A percentile compares a stretch with the other conserved stretches of the same genome.
These are phyloP conservation scores for Colletotrichum tropicale DNA, from an alignment of 2,329 filamentous ascomycete species.

Conservation along the genomic window DNA sequence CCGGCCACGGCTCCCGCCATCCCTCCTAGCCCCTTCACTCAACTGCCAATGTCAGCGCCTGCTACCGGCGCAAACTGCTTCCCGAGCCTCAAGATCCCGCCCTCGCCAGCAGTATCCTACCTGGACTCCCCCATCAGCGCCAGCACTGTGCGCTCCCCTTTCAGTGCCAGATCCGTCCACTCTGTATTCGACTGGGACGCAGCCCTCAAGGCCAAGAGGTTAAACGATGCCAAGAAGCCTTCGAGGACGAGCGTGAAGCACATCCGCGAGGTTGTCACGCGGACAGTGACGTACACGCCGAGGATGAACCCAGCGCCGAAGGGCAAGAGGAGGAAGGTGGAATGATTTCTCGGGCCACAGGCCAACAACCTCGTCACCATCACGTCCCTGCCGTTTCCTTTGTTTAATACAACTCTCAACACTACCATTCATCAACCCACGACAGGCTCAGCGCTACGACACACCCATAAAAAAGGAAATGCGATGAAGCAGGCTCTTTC, in stretches of 20 bases:
- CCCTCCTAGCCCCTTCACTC: conserved; percentile 57
- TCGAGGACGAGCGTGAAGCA: conserved; percentile 68
- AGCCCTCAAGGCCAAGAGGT: conserved; percentile 69
- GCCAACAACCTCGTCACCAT: not conserved
- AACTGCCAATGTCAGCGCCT: conserved; percentile 64
- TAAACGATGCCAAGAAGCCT: conserved; percentile 61
- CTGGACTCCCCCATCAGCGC: conserved; percentile 73
- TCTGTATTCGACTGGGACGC: conserved; percentile 83
- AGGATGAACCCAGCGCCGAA: conserved; percentile 88
- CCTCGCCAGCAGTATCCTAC: conserved; percentile 72
- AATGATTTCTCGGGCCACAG: conserved; percentile 30
- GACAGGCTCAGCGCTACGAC: conserved; percentile 7
- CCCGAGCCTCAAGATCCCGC: conserved; percentile 76
- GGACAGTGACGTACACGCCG: conserved; percentile 89
- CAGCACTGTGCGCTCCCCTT: conserved; percentile 74
- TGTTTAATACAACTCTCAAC: not conserved
- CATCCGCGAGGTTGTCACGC: conserved; percentile 90
- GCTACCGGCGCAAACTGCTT: conserved; percentile 64
- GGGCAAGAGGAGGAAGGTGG: conserved; percentile 84
- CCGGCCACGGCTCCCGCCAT: conserved; percentile 42
- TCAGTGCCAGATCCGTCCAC: conserved; percentile 66
- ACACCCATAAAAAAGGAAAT: not conserved
- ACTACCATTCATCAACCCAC: not conserved
- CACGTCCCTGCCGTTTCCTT: conserved; percentile 4
- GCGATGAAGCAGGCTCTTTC: conserved; percentile 22